Conservation (phyloP, 805 yeast genomes). For the Barnettozyma pratensis region DNA sequence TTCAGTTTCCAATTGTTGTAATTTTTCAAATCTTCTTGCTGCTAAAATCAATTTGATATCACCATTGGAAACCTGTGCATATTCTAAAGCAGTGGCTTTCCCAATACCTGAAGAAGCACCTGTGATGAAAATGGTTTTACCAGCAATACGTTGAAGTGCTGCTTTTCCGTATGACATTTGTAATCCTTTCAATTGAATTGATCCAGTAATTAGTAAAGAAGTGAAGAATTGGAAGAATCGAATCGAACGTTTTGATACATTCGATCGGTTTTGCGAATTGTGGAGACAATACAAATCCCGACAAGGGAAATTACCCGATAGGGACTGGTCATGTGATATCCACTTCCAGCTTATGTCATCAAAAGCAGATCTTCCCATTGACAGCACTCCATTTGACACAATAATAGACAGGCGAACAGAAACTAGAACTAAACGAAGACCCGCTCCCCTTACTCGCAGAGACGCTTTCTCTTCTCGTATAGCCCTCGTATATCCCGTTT, state of each 20-base stretch:
- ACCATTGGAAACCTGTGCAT: conserved; percentile 75
- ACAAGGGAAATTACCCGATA: neutral
- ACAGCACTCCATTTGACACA: too few relatives aligned
- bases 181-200: neutral
- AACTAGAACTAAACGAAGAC: too few relatives aligned
- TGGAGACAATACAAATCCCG: neutral
- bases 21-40: conserved; percentile 69
- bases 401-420: too few relatives aligned
- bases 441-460: too few relatives aligned
- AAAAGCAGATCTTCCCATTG: too few relatives aligned
- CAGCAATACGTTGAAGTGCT: conserved; percentile 77
- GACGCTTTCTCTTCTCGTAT: neutral
- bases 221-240: too few relatives aligned
- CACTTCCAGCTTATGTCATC: too few relatives aligned
- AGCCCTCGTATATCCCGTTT: neutral
- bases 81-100: conserved; percentile 81
- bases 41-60: conserved; percentile 63
- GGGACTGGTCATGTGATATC: neutral
- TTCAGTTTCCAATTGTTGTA: conserved; percentile 44
- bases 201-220: too few relatives aligned
- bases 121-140: conserved; percentile 76
- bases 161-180: conserved; percentile 63
- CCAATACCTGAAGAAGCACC: conserved; percentile 98
- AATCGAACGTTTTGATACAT: too few relatives aligned
- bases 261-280: neutral